Evolutionary conservation across 192 early-diverging fungal species (phyloP).

Genomic region (Mortierella hygrophila): DNA sequence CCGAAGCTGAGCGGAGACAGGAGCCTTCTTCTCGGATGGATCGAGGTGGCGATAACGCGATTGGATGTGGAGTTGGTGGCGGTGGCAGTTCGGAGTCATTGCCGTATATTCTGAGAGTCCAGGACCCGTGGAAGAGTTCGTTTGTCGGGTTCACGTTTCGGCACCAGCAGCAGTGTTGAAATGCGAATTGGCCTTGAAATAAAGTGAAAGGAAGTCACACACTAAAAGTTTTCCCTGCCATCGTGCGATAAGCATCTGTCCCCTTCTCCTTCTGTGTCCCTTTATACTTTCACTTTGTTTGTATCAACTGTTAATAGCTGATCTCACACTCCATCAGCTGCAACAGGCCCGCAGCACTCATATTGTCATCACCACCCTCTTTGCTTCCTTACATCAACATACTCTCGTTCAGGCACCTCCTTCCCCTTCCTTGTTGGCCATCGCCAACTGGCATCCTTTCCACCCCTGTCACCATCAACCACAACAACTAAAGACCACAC

Average conservation of each 20-base stretch:
- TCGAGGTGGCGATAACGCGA: conserved; percentile 60
- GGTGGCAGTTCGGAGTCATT: conserved; percentile 54
- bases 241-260: no score
- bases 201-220: neutral
- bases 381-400: no score
- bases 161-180: conserved; percentile 21
- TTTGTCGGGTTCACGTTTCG: conserved; percentile 89
- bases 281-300: no score
- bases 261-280: no score
- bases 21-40: conserved; percentile 6
- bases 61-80: conserved; percentile 45
- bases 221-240: no score
- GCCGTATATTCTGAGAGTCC: conserved; percentile 59
- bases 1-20: conserved; percentile 47
- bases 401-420: no score
- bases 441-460: neutral
- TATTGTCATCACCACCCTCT: no score
- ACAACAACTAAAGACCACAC: neutral
- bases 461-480: neutral
- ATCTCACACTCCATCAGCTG: no score
- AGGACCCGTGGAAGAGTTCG: conserved; percentile 82
- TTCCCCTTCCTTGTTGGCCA: neutral
- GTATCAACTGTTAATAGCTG: no score
- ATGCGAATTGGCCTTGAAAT: neutral
- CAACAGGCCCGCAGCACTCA: no score